phyloP scores from a whole-genome alignment of 2,329 filamentous ascomycete genomes.

The Esteya vermicola region DNA sequence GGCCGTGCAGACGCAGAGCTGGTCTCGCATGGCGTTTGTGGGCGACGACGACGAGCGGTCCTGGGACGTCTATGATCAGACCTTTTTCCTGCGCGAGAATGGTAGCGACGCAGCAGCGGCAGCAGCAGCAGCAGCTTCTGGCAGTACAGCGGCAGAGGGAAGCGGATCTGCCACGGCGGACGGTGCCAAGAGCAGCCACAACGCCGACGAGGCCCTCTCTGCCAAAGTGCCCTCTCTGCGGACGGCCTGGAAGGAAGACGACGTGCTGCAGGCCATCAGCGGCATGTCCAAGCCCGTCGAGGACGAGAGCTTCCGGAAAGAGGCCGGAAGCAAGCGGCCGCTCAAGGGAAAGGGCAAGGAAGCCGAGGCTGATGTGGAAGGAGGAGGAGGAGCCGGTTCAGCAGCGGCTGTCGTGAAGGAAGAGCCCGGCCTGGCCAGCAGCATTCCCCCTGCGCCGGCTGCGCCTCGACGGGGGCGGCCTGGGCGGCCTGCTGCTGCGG shows the following conservation, averaged over 20 bases:
- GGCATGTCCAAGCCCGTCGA: constrained; percentile 17
- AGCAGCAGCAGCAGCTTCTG: constrained; percentile 2
- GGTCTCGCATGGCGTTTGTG: constrained; percentile 65
- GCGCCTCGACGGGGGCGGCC: neutral
- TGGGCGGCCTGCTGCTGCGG: neutral
- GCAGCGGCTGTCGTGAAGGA: neutral
- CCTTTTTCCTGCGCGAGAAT: constrained; percentile 41
- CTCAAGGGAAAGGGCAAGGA: neutral
- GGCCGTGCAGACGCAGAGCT: constrained; percentile 66
- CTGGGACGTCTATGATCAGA: constrained; percentile 62
- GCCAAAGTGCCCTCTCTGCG: constrained; percentile 23
- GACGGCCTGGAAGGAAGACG: constrained; percentile 27
- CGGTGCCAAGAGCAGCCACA: constrained; percentile 15
- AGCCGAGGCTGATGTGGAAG: neutral
- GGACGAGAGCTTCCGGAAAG: neutral
- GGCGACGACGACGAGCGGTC: constrained; percentile 67
- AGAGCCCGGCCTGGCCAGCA: neutral
- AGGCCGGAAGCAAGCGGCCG: neutral
- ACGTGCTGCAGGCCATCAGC: constrained; percentile 31
- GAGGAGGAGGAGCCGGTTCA: too few species aligned
- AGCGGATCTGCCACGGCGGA: constrained; percentile 5
- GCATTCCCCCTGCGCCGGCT: neutral
- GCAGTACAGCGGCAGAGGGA: constrained; percentile 12
- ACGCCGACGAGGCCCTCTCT: constrained; percentile 14
- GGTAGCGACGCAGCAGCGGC: constrained; percentile 7